These are phyloP conservation scores for Eucalyptus polybractea DNA, from an alignment of 345 rosid species.

Conservation along the genomic window DNA sequence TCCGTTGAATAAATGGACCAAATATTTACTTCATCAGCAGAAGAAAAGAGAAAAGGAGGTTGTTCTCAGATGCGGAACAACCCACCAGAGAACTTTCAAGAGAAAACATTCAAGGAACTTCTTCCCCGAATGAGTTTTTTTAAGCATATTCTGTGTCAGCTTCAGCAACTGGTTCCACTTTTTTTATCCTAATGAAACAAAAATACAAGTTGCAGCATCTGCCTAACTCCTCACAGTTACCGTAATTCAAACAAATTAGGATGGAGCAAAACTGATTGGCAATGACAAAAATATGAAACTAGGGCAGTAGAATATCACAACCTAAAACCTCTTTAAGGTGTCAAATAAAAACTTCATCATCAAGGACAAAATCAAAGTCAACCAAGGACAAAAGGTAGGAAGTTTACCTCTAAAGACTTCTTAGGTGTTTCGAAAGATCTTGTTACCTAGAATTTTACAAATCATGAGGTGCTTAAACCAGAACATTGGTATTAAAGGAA, in stretches of 20 bases:
- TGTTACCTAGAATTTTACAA: slow-evolving; percentile 27
- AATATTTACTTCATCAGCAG: background rate
- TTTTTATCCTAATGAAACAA: background rate
- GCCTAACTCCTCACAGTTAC: background rate
- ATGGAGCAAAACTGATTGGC: background rate
- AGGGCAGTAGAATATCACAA: background rate
- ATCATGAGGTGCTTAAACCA: background rate
- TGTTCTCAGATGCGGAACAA: background rate
- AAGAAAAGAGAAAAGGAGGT: background rate
- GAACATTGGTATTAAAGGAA: background rate
- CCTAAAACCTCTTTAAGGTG: background rate
- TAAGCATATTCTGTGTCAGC: background rate
- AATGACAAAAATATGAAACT: background rate
- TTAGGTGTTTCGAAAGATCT: slow-evolving; percentile 43
- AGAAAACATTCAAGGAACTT: background rate
- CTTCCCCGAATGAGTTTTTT: background rate
- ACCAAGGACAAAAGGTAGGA: background rate
- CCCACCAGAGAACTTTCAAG: background rate
- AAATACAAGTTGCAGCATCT: background rate
- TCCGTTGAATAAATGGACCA: background rate
- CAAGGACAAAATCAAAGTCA: background rate
- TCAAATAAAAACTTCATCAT: background rate
- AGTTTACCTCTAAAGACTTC: slow-evolving; percentile 47
- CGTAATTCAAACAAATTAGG: background rate
- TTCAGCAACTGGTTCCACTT: background rate